Evolutionary conservation across 2,329 filamentous ascomycete genomes (phyloP), one percentile per base, ranked within the genome.

Genomic region (Cladosporium phlei): DNA sequence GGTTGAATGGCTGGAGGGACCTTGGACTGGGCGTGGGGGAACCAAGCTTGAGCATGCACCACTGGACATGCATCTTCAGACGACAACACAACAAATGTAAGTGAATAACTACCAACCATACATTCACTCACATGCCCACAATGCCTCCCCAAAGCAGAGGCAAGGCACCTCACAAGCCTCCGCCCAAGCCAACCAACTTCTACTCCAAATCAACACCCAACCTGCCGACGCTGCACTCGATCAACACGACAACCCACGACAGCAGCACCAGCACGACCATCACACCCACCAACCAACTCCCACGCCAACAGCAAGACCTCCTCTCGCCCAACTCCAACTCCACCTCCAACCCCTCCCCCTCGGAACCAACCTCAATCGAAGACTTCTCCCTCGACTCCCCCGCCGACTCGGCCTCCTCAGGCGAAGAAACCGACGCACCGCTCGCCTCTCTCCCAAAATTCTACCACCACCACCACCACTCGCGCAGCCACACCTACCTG

Each of bases 121-220:
- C 35, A n/a, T n/a, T n/a, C n/a, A n/a, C n/a, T n/a, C n/a, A n/a
- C n/a, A n/a, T n/a, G n/a, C n/a, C n/a, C n/a, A 16, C 14, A 8
- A 71, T 71, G 70, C 59, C 70, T 32, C 68, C 69, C 2, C 65
- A 69, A 49, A 71, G 69, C 49, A 64, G 70, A 66, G 70, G 69
- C 33, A 52, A 50, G 25, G 16, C 25, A 10, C 1, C 52, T 16
- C 39, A 49, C n/a, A 59, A 58, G 19, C 52, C 53, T 11, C 49
- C 50, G 19, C 52, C 56, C 3, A 55, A 66, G 2, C 68, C 67
- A 19, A 38, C 59, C n/a, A 66, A 65, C 19, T 61, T 70, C 46
- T 69, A 71, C 46, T 74, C 71, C 25, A 68, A 68, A 47, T 73
- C 71, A 0, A 73, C 71, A 2, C 71, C 72, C 4, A 72, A 73